Evolutionary conservation across 139 green algal genomes (phyloP), one percentile per base, ranked within the genome.

Genomic region (Chlorella sp.): DNA sequence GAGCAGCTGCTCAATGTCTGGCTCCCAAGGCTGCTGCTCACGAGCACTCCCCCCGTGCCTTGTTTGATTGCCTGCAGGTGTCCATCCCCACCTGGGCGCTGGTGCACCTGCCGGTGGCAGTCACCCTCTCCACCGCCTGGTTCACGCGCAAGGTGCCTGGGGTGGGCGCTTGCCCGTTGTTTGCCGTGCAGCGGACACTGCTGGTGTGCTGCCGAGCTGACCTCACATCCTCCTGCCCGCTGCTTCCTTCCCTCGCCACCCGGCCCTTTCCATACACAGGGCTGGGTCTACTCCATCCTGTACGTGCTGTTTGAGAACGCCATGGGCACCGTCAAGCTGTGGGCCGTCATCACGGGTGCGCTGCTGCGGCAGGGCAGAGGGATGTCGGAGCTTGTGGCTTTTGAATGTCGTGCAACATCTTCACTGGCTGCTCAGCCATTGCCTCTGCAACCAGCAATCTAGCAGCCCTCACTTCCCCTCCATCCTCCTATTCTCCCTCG

Each of bases 231-330:
- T 38, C 11, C 67, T 55, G 67, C 32, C 1, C 30, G 32, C 32
- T 73, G 3, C 32, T 26, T 18, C 23, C 30, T 11, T 11, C 12
- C 13, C 79, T 38, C 25, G 20, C 5, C 21, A 7, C n/a, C n/a
- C n/a, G n/a, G n/a, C n/a, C n/a, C n/a, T n/a, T n/a, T n/a, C n/a
- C n/a, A n/a, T 55, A 11, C 57, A 55, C 82, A 81, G 36, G 91
- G 88, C 83, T 95, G 90, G 90, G 41, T 93, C 2, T 92, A 94
- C 83, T 87, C 75, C 83, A 90, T 95, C 74, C 78, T 95, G 13
- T 97, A 96, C 85, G 92, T 98, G n/a, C 85, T 98, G 51, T 98
- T 97, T 85, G 95, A 98, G 88, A 98, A 98, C 89, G 93, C 92
- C 23, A 98, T 98, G 95, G 91, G 88, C 73, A 92, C 96, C 47